Base-by-base conservation (phyloP, 139 green algal genomes). In the Spirogloea muscicola region DNA sequence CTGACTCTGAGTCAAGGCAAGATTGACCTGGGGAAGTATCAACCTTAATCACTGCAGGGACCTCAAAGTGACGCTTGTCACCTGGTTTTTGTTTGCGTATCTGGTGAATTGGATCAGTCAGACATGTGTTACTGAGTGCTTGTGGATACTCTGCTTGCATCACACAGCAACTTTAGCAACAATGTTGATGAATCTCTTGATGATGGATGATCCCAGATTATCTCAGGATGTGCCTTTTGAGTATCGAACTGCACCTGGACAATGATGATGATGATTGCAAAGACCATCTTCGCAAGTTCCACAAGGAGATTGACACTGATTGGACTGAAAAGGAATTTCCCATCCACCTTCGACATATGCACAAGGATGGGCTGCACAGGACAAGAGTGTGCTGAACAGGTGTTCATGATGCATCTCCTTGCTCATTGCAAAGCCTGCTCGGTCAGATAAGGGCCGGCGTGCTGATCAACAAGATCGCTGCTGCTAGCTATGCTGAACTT, bases 271-370 rank as follows among this genome's bases (percentile, higher is more conserved):
- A 77, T 55, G 2, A 96, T 68, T 0, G 93, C 92, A 79, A 97
- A 98, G 0, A 87, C 29, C 1, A 86, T 86, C 81, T 98, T 98
- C 58, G 65, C 84, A 3, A 92, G 13, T 82, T 98, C 93, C 1
- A 89, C 88, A 59, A 98, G 72, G 29, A 98, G 82, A 84, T 98
- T 98, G 41, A 98, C 88, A 37, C 69, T 86, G 2, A 98, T 74
- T 2, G 93, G 93, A 55, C 90, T 88, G 84, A 93, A 98, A 3
- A 84, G 84, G 74, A 93, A 98, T 55, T 86, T 88, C 36, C 92
- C 93, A 0, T 77, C 74, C 63, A 93, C 89, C 76, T 98, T 97
- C 2, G 85, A 90, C 81, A 96, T 82, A 74, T 96, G 93, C 65
- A 98, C 94, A 58, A 98, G 87, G 55, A 98, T 92, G 4, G 93